These are phyloP conservation scores for Clavispora santaluciae DNA, from an alignment of 805 yeast species.

Conservation along the genomic window DNA sequence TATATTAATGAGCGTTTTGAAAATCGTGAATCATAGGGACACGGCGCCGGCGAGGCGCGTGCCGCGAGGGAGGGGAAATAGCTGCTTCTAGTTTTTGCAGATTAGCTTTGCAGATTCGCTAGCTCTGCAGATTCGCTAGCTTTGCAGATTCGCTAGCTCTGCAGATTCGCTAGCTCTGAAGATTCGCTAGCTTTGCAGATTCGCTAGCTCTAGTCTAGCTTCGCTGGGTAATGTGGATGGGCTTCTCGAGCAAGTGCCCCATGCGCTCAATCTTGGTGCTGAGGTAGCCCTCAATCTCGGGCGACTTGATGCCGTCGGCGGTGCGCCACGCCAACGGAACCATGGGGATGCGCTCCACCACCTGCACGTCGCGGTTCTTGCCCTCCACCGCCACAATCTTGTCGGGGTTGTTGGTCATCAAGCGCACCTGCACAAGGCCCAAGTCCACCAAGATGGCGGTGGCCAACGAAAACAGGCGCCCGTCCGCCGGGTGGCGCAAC, in stretches of 20 bases:
- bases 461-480: slow-evolving; percentile 88
- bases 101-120: too few relatives aligned
- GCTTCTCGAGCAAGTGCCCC: slow-evolving; percentile 82
- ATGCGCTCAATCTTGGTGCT: slow-evolving; percentile 92
- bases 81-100: too few relatives aligned
- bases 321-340: slow-evolving; percentile 85
- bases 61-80: too few relatives aligned
- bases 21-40: neutral
- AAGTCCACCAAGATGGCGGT: slow-evolving; percentile 87
- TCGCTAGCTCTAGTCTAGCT: neutral
- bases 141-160: too few relatives aligned
- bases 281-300: slow-evolving; percentile 88
- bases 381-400: slow-evolving; percentile 95
- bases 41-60: neutral
- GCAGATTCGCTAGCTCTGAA: too few relatives aligned
- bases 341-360: slow-evolving; percentile 92
- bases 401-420: slow-evolving; percentile 94
- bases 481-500: slow-evolving; percentile 96
- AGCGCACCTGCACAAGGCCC: slow-evolving; percentile 63
- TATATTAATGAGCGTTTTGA: neutral
- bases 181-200: too few relatives aligned
- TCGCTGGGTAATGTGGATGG: slow-evolving; percentile 18
- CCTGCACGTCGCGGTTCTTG: slow-evolving; percentile 64
- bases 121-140: too few relatives aligned
- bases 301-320: slow-evolving; percentile 65